Evolutionary conservation across 1,139 yeast species (phyloP).

Genomic region (Yamadazyma sp.): DNA sequence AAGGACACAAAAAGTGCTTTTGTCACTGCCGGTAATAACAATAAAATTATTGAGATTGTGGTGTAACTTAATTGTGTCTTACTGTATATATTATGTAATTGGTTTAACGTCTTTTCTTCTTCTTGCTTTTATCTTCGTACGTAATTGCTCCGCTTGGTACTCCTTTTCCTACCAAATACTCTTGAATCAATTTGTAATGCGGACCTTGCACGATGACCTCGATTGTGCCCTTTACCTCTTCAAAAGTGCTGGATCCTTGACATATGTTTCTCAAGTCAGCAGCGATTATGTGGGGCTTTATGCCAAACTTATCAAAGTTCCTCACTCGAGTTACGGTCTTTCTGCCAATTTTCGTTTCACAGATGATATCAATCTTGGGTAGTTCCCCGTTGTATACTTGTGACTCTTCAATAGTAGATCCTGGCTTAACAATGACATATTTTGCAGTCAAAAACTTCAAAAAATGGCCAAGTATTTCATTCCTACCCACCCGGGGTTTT

Average conservation of each 20-base stretch:
- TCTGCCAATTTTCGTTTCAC: constrained; percentile 80
- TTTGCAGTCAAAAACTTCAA: constrained; percentile 55
- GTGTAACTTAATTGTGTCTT: constrained; percentile 19
- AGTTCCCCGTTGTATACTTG: constrained; percentile 54
- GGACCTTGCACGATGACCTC: constrained; percentile 92
- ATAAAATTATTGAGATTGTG: constrained; percentile 56
- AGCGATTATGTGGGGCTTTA: constrained; percentile 66
- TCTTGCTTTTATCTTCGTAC: constrained; percentile 63
- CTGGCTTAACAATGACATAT: constrained; percentile 55
- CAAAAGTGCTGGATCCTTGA: constrained; percentile 84
- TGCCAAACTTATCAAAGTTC: constrained; percentile 66
- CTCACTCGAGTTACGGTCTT: constrained; percentile 73
- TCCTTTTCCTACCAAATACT: constrained; percentile 63
- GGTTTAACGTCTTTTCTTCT: constrained; percentile 38
- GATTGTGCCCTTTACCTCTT: constrained; percentile 53
- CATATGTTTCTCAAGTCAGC: constrained; percentile 74
- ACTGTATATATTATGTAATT: constrained; percentile 6
- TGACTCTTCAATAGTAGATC: constrained; percentile 38
- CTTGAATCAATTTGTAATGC: constrained; percentile 64
- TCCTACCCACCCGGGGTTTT: constrained; percentile 24
- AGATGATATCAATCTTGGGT: constrained; percentile 65
- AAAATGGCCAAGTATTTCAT: constrained; percentile 57
- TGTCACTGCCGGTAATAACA: constrained; percentile 55
- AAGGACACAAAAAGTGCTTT: constrained; percentile 56
- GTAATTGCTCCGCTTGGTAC: constrained; percentile 66